Conservation (phyloP, 345 rosid species). For the Boechera divaricarpa region DNA sequence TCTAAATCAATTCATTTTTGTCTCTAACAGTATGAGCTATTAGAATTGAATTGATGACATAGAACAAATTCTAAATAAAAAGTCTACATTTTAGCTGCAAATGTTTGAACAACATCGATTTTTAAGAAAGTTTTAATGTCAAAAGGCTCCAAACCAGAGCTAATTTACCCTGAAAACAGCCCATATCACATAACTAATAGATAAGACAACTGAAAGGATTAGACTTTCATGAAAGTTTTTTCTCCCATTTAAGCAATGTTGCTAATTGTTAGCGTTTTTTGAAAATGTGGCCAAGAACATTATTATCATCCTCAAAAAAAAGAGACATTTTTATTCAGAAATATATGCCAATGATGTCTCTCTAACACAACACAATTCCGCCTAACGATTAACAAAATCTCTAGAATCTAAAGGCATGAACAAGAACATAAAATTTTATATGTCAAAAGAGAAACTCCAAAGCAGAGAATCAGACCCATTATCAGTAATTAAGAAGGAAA, state of each 20-base stretch:
- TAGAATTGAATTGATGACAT: too few relatives aligned
- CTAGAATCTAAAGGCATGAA: background rate
- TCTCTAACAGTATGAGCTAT: too few relatives aligned
- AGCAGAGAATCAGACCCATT: conserved; percentile 16
- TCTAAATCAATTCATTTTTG: too few relatives aligned
- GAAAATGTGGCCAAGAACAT: background rate
- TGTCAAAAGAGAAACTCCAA: background rate
- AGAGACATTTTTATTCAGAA: background rate
- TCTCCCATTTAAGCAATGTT: background rate
- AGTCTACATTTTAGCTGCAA: too few relatives aligned
- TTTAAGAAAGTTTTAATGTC: too few relatives aligned
- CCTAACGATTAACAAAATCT: background rate
- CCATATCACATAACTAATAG: background rate
- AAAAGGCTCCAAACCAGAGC: too few relatives aligned
- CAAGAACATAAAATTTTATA: background rate
- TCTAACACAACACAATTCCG: background rate
- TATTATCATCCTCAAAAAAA: too few relatives aligned
- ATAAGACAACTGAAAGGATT: background rate
- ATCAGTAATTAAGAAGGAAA: background rate
- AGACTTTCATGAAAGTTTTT: background rate
- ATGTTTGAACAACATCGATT: too few relatives aligned
- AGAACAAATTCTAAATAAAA: too few relatives aligned
- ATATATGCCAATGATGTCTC: conserved; percentile 8
- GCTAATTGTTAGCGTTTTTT: background rate
- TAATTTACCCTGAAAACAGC: too few relatives aligned